Conservation (phyloP, 192 early-diverging fungal species). For the Coemansia brasiliensis region DNA sequence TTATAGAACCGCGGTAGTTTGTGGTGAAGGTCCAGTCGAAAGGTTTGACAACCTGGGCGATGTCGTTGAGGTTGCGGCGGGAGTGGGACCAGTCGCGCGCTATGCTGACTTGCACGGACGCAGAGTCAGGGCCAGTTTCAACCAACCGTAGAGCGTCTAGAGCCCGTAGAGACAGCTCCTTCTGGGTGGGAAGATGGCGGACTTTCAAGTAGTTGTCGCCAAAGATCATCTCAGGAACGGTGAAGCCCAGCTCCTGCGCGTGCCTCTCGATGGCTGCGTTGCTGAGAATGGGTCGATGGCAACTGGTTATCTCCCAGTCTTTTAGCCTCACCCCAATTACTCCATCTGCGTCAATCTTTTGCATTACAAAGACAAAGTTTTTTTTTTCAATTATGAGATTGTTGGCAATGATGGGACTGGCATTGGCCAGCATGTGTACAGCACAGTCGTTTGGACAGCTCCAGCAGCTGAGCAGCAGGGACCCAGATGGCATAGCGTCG, state of each 20-base stretch:
- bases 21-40: slow-evolving; percentile 99
- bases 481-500: slow-evolving; percentile 32
- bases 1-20: slow-evolving; percentile 67
- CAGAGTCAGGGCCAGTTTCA: slow-evolving; percentile 65
- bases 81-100: slow-evolving; percentile 83
- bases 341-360: slow-evolving; percentile 32
- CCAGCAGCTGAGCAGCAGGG: slow-evolving; percentile 17
- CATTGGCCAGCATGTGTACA: background rate
- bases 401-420: slow-evolving; percentile 12
- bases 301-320: slow-evolving; percentile 61
- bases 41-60: slow-evolving; percentile 84
- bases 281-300: slow-evolving; percentile 63
- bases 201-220: slow-evolving; percentile 78
- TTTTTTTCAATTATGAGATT: slow-evolving; percentile 4
- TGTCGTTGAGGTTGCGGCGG: slow-evolving; percentile 59
- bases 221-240: slow-evolving; percentile 96
- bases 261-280: slow-evolving; percentile 58
- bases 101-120: slow-evolving; percentile 79
- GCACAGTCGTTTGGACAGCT: slow-evolving; percentile 30
- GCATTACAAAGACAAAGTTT: background rate
- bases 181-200: slow-evolving; percentile 55
- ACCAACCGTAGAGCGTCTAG: slow-evolving; percentile 74
- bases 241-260: slow-evolving; percentile 61
- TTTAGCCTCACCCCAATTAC: slow-evolving; percentile 42
- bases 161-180: slow-evolving; percentile 63